Evolutionary conservation across 495 filamentous ascomycete genomes (phyloP).

Genomic region (Aspergillus egyptiacus): DNA sequence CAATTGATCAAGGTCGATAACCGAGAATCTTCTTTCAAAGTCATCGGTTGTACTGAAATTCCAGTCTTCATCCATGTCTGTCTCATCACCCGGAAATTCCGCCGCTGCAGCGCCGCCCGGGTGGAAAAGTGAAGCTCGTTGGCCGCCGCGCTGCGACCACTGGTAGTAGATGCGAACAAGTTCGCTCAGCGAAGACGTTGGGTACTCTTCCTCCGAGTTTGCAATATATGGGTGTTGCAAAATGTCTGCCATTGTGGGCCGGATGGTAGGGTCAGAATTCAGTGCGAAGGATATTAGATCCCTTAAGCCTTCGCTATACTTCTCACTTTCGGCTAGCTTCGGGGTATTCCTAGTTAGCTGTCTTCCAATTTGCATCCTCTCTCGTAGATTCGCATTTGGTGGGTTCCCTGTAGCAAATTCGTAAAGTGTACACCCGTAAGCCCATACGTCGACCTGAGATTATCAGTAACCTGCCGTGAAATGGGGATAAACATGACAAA

Average conservation of each 20-base stretch:
- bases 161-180: constrained; percentile 75
- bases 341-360: constrained; percentile 54
- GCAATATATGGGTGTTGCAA: constrained; percentile 44
- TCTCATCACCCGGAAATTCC: constrained; percentile 40
- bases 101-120: constrained; percentile 66
- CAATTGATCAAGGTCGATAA: constrained; percentile 42
- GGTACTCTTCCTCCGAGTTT: constrained; percentile 59
- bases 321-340: constrained; percentile 62
- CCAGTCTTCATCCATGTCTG: constrained; percentile 63
- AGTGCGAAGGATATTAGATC: constrained; percentile 76
- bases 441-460: constrained; percentile 82
- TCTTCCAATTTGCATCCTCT: constrained; percentile 52
- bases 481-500: constrained; percentile 13
- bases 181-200: constrained; percentile 59
- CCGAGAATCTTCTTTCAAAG: constrained; percentile 60
- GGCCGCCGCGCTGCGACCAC: constrained; percentile 82
- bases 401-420: constrained; percentile 89
- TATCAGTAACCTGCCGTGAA: constrained; percentile 15
- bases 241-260: constrained; percentile 58
- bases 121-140: constrained; percentile 75
- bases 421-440: constrained; percentile 82
- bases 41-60: constrained; percentile 86
- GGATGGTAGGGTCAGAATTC: constrained; percentile 63
- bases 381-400: constrained; percentile 52
- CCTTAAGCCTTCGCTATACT: constrained; percentile 66